Evolutionary conservation across 345 rosid genomes (phyloP).

Genomic region (Excoecaria agallocha): DNA sequence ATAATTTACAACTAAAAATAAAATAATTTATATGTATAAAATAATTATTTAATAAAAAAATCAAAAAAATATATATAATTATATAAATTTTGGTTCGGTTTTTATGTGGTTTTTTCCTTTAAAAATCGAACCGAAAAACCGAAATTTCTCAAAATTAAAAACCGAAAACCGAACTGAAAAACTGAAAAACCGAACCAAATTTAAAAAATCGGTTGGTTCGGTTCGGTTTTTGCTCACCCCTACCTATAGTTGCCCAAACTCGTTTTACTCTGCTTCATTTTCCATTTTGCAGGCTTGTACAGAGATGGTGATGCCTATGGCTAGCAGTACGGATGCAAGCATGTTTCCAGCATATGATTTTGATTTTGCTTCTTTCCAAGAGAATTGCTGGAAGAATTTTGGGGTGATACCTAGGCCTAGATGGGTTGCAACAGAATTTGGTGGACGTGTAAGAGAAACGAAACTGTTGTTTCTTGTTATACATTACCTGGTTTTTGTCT

Average conservation of each 20-base stretch:
- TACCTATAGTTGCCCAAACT: not conserved
- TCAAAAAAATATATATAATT: too few relatives aligned
- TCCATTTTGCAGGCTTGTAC: conserved; percentile 65
- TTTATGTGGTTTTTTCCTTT: too few relatives aligned
- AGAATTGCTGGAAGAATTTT: conserved; percentile 60
- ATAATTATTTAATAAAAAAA: too few relatives aligned
- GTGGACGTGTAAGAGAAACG: conserved; percentile 70
- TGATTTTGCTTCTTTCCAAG: conserved; percentile 62
- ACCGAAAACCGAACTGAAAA: too few relatives aligned
- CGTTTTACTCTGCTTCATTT: not conserved
- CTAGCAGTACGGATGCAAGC: conserved; percentile 58
- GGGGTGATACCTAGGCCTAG: conserved; percentile 67
- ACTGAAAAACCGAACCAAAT: too few relatives aligned
- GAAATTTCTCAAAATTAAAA: too few relatives aligned
- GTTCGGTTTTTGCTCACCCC: too few relatives aligned
- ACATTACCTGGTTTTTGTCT: not conserved
- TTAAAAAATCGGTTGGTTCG: too few relatives aligned
- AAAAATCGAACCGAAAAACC: too few relatives aligned
- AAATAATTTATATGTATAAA: too few relatives aligned
- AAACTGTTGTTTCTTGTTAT: not conserved
- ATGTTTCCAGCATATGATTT: conserved; percentile 63
- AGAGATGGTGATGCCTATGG: conserved; percentile 83
- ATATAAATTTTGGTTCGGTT: too few relatives aligned
- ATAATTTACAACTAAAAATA: too few relatives aligned
- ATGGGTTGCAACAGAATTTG: conserved; percentile 83